phyloP scores from a whole-genome alignment of 2,329 filamentous ascomycete species.

The Biscogniauxia mediterranea region DNA sequence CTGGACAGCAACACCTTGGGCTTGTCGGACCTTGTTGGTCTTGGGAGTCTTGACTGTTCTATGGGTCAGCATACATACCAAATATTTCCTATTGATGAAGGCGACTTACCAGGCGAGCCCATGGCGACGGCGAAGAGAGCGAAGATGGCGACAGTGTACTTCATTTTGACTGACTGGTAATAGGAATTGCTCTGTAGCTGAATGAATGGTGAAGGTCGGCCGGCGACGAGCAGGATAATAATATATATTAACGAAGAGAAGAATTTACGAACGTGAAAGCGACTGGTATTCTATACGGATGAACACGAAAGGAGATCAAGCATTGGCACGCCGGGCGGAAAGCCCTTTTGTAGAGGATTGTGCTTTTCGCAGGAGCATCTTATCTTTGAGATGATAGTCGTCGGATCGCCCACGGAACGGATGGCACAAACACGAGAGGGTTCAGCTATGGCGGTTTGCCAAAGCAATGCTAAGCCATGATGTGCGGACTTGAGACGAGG shows the following conservation, averaged over 20 bases:
- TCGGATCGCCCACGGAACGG: slow-evolving; percentile 8
- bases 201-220: slow-evolving; percentile 44
- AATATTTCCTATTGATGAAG: not conserved
- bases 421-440: slow-evolving; percentile 12
- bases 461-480: slow-evolving; percentile 25
- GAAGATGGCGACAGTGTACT: slow-evolving; percentile 49
- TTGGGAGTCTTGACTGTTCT: slow-evolving; percentile 34
- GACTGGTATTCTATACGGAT: slow-evolving; percentile 24
- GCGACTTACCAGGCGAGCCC: slow-evolving; percentile 37
- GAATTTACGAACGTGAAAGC: slow-evolving; percentile 23
- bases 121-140: slow-evolving; percentile 46
- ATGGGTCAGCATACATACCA: slow-evolving; percentile 8
- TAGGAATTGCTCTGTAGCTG: slow-evolving; percentile 21
- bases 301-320: slow-evolving; percentile 20
- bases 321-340: slow-evolving; percentile 10
- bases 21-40: slow-evolving; percentile 25
- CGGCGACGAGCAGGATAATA: slow-evolving; percentile 47
- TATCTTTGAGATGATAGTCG: slow-evolving; percentile 1
- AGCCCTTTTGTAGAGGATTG: slow-evolving; percentile 25
- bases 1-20: slow-evolving; percentile 33
- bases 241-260: slow-evolving; percentile 29
- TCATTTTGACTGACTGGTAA: slow-evolving; percentile 46
- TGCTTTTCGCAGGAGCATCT: slow-evolving; percentile 3
- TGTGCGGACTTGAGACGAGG: slow-evolving; percentile 26
- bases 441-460: slow-evolving; percentile 9